Evolutionary conservation across 2,329 filamentous ascomycete species (phyloP), one percentile per base, ranked within the genome.

Genomic region (Arthrobotrys megalospora): DNA sequence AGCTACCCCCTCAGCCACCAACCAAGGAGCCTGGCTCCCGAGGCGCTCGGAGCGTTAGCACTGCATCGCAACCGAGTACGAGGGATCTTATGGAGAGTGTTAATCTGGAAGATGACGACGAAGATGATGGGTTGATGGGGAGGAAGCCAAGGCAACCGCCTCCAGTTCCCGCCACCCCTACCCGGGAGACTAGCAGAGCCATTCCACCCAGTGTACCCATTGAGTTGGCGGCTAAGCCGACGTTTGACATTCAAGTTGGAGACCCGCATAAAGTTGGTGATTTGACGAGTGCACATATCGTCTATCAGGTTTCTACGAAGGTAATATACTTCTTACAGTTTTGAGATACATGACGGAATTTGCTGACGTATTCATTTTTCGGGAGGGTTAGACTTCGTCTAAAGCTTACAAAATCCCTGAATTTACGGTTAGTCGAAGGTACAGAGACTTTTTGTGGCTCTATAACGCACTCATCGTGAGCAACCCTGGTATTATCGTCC

Each of bases 211-310:
- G 94, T 83, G 90, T 97, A 80, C 96, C 92, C 84, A 87, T 98
- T 70, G 95, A 98, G 85, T 93, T 97, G 86, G 96, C 96, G 55
- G 91, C 95, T 34, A 97, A 97, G 85, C 96, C 96, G 4, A 92
- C 87, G 48, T 99, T 98, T 85, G 87, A 93, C 62, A 98, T 99
- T 82, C 90, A 89, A 1, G 96, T 99, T 21, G 96, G 96, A 73
- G 96, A 99, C 85, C 96, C 96, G 69, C 94, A 97, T 85, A 99
- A 98, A 86, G 95, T 99, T 81, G 96, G 96, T 76, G 96, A 98
- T 85, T 85, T 98, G 84, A 97, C 96, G 7, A 97, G 93, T 84
- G 97, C 94, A 80, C 96, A 99, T 85, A 99, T 97, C 80, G 96
- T 98, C 58, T 99, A 99, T 85, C 93, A 93, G 82, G 96, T 99